Percentiles rank a stretch among this genome's conserved stretches.
These are phyloP conservation scores for Suillus clintonianus DNA, from an alignment of 768 basidiomycete genomes.

Conservation along the genomic window DNA sequence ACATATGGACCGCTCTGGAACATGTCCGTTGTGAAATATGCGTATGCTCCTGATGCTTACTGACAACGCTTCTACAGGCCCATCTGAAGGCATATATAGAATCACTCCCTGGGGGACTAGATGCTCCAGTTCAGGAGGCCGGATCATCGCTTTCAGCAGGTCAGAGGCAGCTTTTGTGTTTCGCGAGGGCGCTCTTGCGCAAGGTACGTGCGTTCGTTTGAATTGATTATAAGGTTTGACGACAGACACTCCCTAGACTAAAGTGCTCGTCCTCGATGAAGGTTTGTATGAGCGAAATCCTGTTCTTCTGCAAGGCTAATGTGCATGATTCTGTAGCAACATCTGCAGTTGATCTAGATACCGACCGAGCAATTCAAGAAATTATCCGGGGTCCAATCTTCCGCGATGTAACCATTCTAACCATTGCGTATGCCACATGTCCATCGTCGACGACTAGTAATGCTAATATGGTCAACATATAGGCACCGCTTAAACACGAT, in stretches of 20 bases:
- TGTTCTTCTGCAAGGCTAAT: not conserved
- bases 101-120: constrained; percentile 63
- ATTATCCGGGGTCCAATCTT: constrained; percentile 84
- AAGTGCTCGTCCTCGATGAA: constrained; percentile 93
- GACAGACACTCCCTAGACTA: constrained; percentile 47
- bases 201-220: constrained; percentile 45
- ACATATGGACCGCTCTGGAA: constrained; percentile 86
- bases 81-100: constrained; percentile 72
- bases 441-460: not conserved
- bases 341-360: constrained; percentile 88
- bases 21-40: constrained; percentile 41
- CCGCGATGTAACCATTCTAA: constrained; percentile 76
- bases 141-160: constrained; percentile 83
- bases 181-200: constrained; percentile 80
- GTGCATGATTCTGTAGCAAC: constrained; percentile 53
- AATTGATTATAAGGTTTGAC: not conserved
- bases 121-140: constrained; percentile 74
- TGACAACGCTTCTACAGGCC: constrained; percentile 39
- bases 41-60: not conserved
- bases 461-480: not conserved
- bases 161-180: constrained; percentile 86
- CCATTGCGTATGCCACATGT: constrained; percentile 67
- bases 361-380: constrained; percentile 85
- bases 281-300: constrained; percentile 39
- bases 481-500: constrained; percentile 86